A percentile compares a stretch with the other conserved stretches of the same genome.
Conservation (phyloP, 768 basidiomycete species). For the Leccinum subgranulosum region DNA sequence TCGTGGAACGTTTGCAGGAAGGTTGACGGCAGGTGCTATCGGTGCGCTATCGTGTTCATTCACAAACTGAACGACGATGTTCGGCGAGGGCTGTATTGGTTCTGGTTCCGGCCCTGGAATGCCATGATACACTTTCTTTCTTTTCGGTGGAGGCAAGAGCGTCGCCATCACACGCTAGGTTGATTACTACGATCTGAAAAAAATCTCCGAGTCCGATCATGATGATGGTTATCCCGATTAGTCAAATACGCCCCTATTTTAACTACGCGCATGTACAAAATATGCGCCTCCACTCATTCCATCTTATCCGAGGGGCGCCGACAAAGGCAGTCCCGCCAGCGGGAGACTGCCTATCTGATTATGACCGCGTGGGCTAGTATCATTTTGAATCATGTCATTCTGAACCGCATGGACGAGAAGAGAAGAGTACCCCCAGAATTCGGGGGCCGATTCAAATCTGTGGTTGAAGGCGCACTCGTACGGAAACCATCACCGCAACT, state of each 20-base stretch:
- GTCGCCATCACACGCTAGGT: constrained; percentile 60
- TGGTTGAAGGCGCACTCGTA: background rate
- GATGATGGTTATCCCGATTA: background rate
- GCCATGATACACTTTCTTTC: constrained; percentile 80
- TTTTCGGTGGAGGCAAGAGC: constrained; percentile 83
- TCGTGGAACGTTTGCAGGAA: constrained; percentile 83
- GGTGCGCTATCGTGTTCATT: constrained; percentile 80
- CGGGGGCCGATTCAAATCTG: background rate
- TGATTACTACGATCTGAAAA: background rate
- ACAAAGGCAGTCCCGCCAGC: background rate
- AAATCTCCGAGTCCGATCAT: background rate
- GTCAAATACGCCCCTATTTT: background rate
- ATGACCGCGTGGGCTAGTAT: background rate
- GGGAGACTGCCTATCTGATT: background rate
- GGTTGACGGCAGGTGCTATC: constrained; percentile 83
- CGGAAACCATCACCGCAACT: background rate
- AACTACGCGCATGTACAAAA: too few species aligned
- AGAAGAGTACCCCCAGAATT: background rate
- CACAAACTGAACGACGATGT: constrained; percentile 89
- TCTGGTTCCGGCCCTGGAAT: constrained; percentile 62
- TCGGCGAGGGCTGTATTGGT: constrained; percentile 46
- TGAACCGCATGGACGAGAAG: background rate
- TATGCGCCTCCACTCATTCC: too few species aligned
- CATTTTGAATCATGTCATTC: background rate
- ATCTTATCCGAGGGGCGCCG: too few species aligned